phyloP scores from a whole-genome alignment of 148 eudicot species.

The Amaranthus palmeri region DNA sequence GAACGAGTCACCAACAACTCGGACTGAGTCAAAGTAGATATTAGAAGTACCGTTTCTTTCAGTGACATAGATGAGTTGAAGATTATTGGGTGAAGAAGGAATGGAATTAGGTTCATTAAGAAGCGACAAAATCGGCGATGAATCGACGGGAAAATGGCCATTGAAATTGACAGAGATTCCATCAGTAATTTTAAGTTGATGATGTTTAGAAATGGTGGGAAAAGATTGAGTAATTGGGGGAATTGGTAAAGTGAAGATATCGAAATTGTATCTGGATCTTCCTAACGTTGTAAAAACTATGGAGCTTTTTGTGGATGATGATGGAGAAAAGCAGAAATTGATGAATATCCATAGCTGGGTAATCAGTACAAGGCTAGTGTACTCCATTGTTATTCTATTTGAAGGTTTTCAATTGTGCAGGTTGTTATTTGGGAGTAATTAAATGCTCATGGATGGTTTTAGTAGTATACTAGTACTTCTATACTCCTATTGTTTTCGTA shows the following conservation, averaged over 20 bases:
- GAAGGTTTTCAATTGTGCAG: too few relatives aligned
- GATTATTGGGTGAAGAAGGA: constrained; percentile 16
- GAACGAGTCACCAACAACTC: constrained; percentile 15
- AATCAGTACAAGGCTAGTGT: neutral
- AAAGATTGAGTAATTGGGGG: constrained; percentile 18
- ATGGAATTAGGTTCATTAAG: constrained; percentile 10
- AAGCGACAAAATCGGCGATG: constrained; percentile 22
- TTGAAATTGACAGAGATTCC: constrained; percentile 71
- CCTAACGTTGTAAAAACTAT: constrained; percentile 58
- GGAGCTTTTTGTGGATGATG: constrained; percentile 19
- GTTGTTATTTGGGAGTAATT: too few relatives aligned
- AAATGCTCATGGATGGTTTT: too few relatives aligned
- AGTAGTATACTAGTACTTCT: too few relatives aligned
- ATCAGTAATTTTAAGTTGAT: constrained; percentile 48
- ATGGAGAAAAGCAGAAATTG: neutral
- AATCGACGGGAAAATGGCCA: constrained; percentile 50
- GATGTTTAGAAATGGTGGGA: neutral
- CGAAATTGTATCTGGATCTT: constrained; percentile 54
- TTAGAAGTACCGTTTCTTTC: constrained; percentile 57
- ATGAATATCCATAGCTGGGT: neutral
- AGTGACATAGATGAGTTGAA: constrained; percentile 50
- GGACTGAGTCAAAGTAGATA: constrained; percentile 41
- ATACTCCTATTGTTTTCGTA: too few relatives aligned
- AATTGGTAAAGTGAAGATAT: constrained; percentile 56
- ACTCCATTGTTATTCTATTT: too few relatives aligned